phyloP scores from a whole-genome alignment of 352 stramenopile genomes.

The Bremia lactucae region DNA sequence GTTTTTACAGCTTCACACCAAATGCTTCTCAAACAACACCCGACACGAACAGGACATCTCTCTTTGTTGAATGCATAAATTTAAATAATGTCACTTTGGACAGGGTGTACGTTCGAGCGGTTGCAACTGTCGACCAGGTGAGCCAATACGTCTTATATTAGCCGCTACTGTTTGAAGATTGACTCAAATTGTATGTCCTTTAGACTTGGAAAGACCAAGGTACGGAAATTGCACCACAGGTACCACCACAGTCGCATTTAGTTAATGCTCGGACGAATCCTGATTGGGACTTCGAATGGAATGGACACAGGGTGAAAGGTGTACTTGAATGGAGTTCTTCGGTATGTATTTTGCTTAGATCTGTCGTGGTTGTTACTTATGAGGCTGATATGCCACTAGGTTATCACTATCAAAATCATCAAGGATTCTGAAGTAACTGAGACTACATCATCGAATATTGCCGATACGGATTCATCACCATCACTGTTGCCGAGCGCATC shows the following conservation, averaged over 20 bases:
- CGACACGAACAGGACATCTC: constrained; percentile 47
- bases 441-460: not conserved
- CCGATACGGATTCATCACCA: constrained; percentile 1
- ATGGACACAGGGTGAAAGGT: constrained; percentile 52
- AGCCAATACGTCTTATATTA: not conserved
- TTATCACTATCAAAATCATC: constrained; percentile 21
- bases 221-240: constrained; percentile 35
- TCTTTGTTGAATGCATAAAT: constrained; percentile 59
- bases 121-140: constrained; percentile 68
- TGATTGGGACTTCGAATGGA: constrained; percentile 49
- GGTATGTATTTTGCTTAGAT: constrained; percentile 15
- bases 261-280: constrained; percentile 75
- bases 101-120: constrained; percentile 47
- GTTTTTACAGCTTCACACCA: constrained; percentile 47
- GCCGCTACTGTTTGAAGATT: not conserved
- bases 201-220: constrained; percentile 59
- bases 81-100: constrained; percentile 29
- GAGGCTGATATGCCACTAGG: constrained; percentile 10
- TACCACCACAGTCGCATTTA: constrained; percentile 69
- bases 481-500: constrained; percentile 4
- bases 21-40: constrained; percentile 25
- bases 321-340: constrained; percentile 55
- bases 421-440: constrained; percentile 1
- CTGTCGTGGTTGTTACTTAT: constrained; percentile 1
- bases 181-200: not conserved